phyloP scores from a whole-genome alignment of 805 yeast species.

The Cyberlindnera japonica region DNA sequence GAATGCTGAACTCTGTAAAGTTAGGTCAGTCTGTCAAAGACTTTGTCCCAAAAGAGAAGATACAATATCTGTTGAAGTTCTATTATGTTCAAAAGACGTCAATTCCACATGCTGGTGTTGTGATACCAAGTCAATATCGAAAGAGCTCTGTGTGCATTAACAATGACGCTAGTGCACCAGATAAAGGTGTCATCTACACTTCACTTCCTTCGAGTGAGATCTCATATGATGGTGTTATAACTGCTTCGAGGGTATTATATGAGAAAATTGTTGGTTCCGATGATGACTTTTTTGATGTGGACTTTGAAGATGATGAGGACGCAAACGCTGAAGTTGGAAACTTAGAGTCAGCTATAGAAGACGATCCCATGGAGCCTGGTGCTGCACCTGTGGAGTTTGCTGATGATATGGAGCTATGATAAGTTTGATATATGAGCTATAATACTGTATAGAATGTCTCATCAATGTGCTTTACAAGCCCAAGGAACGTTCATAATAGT shows the following conservation, averaged over 20 bases:
- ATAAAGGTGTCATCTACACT: slow-evolving; percentile 45
- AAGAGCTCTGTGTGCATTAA: slow-evolving; percentile 31
- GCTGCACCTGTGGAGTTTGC: slow-evolving; percentile 37
- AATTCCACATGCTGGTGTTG: slow-evolving; percentile 54
- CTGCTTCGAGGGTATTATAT: slow-evolving; percentile 74
- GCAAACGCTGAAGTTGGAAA: slow-evolving; percentile 17
- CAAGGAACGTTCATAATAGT: too few relatives aligned
- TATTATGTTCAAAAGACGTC: slow-evolving; percentile 58
- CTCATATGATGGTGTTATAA: slow-evolving; percentile 85
- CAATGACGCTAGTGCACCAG: slow-evolving; percentile 33
- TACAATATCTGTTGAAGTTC: slow-evolving; percentile 58
- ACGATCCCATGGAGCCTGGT: slow-evolving; percentile 19
- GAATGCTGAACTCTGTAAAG: slow-evolving; percentile 74
- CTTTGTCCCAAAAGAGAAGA: slow-evolving; percentile 76
- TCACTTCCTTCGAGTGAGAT: slow-evolving; percentile 81
- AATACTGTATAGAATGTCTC: too few relatives aligned
- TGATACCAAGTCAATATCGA: slow-evolving; percentile 38
- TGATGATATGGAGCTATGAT: slow-evolving; percentile 32
- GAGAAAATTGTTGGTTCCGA: slow-evolving; percentile 83
- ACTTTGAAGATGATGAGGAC: slow-evolving; percentile 81
- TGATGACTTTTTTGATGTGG: slow-evolving; percentile 94
- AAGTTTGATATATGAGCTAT: too few relatives aligned
- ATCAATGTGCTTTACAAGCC: too few relatives aligned
- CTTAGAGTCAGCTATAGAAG: slow-evolving; percentile 21
- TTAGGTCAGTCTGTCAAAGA: slow-evolving; percentile 82